A percentile compares a stretch with the other conserved stretches of the same genome.
Conservation (phyloP, 768 basidiomycete genomes). For the Mycena rosella region DNA sequence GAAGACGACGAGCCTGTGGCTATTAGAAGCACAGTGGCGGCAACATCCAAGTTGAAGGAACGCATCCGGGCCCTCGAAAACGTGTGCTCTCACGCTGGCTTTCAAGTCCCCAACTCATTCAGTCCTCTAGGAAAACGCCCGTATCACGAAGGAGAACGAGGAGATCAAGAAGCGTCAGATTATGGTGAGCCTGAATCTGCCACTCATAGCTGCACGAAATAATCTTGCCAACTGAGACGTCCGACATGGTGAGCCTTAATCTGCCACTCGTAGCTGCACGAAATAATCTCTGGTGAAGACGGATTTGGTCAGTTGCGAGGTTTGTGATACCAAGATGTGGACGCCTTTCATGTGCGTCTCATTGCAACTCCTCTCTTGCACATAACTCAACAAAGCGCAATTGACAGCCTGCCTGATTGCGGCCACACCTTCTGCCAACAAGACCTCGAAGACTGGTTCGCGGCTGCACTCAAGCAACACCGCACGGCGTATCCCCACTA, state of each 20-base stretch:
- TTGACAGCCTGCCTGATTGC: constrained; percentile 11
- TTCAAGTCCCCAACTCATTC: background rate
- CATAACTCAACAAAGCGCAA: background rate
- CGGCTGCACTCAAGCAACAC: constrained; percentile 25
- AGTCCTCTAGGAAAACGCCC: constrained; percentile 26
- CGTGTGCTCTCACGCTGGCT: background rate
- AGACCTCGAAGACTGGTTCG: constrained; percentile 33
- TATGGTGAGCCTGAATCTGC: constrained; percentile 1
- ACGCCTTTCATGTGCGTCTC: constrained; percentile 26
- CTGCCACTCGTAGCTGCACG: background rate
- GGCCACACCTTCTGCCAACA: constrained; percentile 28
- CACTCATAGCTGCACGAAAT: background rate
- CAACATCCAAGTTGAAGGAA: constrained; percentile 22
- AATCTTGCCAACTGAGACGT: background rate
- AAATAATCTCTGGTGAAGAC: constrained; percentile 24
- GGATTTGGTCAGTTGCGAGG: constrained; percentile 30
- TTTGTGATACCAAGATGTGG: constrained; percentile 34
- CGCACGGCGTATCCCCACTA: constrained; percentile 29
- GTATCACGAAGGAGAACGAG: constrained; percentile 28
- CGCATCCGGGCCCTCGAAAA: constrained; percentile 22
- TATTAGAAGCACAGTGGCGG: background rate
- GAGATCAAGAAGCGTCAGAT: constrained; percentile 24
- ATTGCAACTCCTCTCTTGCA: background rate
- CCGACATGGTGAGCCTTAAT: constrained; percentile 21
- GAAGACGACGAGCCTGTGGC: constrained; percentile 29